Evolutionary conservation across 2,329 filamentous ascomycete genomes (phyloP).

Genomic region (Hymenoscyphus albidus): DNA sequence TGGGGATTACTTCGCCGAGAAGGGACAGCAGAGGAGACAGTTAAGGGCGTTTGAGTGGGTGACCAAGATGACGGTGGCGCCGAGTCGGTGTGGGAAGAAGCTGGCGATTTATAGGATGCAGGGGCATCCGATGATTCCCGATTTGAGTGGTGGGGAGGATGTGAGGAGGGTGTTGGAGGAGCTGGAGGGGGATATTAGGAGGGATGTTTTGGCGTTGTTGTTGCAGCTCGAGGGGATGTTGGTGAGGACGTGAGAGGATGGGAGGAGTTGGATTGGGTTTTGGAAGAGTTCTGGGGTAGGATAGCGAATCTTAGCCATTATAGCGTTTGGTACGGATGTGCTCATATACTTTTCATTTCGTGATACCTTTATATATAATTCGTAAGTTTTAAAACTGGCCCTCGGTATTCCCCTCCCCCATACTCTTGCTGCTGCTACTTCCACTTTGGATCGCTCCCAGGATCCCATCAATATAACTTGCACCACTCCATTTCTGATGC

Average conservation of each 20-base stretch:
- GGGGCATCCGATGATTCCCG: not conserved
- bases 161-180: not conserved
- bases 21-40: not conserved
- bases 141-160: not conserved
- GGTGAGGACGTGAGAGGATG: not conserved
- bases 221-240: not conserved
- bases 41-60: not conserved
- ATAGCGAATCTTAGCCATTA: not conserved
- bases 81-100: not conserved
- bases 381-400: conserved; percentile 48
- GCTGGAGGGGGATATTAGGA: not conserved
- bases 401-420: conserved; percentile 94
- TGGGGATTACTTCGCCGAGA: not conserved
- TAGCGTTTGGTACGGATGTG: not conserved
- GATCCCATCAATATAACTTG: conserved; percentile 80
- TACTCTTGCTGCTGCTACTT: conserved; percentile 82
- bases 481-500: conserved; percentile 54
- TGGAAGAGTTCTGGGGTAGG: not conserved
- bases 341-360: not conserved
- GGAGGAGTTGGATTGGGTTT: too few relatives aligned
- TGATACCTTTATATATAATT: not conserved
- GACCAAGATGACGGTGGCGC: not conserved
- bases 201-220: not conserved
- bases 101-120: not conserved
- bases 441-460: conserved; percentile 87